A percentile compares a stretch with the other conserved stretches of the same genome.
Conservation (phyloP, 176 grass and related monocot genomes). For the Alloteropsis semialata region DNA sequence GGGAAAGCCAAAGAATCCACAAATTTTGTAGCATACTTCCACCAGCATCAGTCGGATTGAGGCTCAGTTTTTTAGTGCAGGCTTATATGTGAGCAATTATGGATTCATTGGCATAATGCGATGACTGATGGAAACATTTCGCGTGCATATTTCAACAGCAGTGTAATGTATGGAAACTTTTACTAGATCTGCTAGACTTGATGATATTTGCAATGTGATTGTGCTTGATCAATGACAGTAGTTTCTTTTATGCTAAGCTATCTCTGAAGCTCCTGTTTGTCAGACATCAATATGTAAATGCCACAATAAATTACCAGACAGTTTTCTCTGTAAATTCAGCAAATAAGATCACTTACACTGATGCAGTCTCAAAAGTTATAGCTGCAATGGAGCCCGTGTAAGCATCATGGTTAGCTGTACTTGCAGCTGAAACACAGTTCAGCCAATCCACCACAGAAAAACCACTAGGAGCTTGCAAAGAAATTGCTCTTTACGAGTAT, state of each 20-base stretch:
- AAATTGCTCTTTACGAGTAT: background rate
- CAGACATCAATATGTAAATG: background rate
- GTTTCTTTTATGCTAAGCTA: background rate
- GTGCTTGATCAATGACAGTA: background rate
- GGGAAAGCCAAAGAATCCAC: background rate
- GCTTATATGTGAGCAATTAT: constrained; percentile 14
- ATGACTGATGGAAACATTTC: background rate
- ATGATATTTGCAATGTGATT: background rate
- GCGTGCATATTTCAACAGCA: constrained; percentile 27
- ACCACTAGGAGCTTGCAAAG: background rate
- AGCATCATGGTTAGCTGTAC: background rate
- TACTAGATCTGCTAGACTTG: background rate
- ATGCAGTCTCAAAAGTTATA: background rate
- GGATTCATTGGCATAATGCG: background rate
- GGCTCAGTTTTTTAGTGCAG: background rate
- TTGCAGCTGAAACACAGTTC: background rate
- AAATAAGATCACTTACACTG: background rate
- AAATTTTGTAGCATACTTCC: constrained; percentile 17
- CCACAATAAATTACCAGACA: too few species aligned
- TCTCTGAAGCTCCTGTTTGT: background rate
- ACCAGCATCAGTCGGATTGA: background rate
- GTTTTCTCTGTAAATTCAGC: background rate
- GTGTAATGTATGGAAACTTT: constrained; percentile 1
- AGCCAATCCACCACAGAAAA: background rate
- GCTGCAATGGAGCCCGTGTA: background rate